Evolutionary conservation across 1,139 yeast species (phyloP), one percentile per base, ranked within the genome.

Genomic region (Lodderomyces metapsilosis): DNA sequence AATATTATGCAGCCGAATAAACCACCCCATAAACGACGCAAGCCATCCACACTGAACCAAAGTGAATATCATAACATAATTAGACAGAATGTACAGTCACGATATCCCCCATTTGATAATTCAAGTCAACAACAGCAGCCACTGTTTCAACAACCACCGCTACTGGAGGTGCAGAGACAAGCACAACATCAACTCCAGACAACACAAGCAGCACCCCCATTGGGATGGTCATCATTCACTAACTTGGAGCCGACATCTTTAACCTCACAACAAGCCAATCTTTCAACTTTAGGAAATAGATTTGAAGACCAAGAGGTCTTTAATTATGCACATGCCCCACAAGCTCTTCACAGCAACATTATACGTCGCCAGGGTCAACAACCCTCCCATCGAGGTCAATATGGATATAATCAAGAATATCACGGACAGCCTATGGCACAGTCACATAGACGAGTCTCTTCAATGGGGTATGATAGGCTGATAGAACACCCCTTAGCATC

Each of bases 21-120:
- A 52, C 32, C 32, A 28, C 51, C 68, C 30, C 74, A 69, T 52
- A 69, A 69, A 52, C 71, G 75, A 46, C 74, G 68, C 57, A 68
- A 68, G 51, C 66, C 71, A 44, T 66, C 69, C 34, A 43, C 65
- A 38, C 70, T 64, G 70, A 66, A 61, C 48, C 52, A 59, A 18
- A 64, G 67, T 16, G 18, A 11, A 22, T 64, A 60, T 46, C 62
- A 64, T 45, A 8, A n/a, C n/a, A 8, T 25, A 11, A 15, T 15
- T 28, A 28, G 12, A 15, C 32, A 28, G 8, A 15, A 16, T 15
- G 3, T 15, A 28, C 32, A 28, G 15, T 18, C 17, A 28, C 18
- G 6, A 5, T 18, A n/a, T 9, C 32, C 32, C 12, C 6, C 30
- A 10, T 25, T 25, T 25, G 10, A n/a, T 9, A 25, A n/a, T n/a